phyloP scores from a whole-genome alignment of 140 eudicot genomes.

The Cichorium intybus region DNA sequence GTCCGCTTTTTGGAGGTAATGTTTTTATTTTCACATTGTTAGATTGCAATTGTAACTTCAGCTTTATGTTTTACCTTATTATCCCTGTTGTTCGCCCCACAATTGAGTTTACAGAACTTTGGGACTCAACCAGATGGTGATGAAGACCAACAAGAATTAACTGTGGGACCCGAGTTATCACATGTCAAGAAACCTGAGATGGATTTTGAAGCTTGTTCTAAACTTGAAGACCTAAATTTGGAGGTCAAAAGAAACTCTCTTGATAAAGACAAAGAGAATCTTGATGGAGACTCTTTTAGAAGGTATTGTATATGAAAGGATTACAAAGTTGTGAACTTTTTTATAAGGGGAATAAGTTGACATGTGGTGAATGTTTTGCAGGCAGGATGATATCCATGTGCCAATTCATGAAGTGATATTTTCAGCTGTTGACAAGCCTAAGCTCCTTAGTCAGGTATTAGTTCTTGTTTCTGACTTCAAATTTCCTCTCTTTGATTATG shows the following conservation, averaged over 20 bases:
- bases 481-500: not conserved
- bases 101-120: slow-evolving; percentile 41
- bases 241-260: slow-evolving; percentile 53
- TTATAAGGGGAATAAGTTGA: slow-evolving; percentile 7
- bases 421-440: slow-evolving; percentile 92
- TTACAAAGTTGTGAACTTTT: not conserved
- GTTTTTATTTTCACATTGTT: slow-evolving; percentile 5
- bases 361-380: slow-evolving; percentile 35
- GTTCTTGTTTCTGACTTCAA: not conserved
- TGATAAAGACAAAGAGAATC: slow-evolving; percentile 39
- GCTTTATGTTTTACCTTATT: not conserved
- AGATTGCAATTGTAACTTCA: not conserved
- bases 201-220: slow-evolving; percentile 72
- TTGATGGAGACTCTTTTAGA: slow-evolving; percentile 37
- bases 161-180: slow-evolving; percentile 29
- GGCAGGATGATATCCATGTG: slow-evolving; percentile 46
- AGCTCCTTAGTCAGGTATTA: slow-evolving; percentile 93
- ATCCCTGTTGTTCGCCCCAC: slow-evolving; percentile 11
- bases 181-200: slow-evolving; percentile 41
- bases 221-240: slow-evolving; percentile 81
- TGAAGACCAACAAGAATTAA: slow-evolving; percentile 42
- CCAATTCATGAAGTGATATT: slow-evolving; percentile 85
- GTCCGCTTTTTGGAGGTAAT: slow-evolving; percentile 83
- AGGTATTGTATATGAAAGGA: slow-evolving; percentile 47
- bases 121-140: slow-evolving; percentile 49